phyloP scores from a whole-genome alignment of 225 moss, liverwort and hornwort species.

The Polytrichum commune region DNA sequence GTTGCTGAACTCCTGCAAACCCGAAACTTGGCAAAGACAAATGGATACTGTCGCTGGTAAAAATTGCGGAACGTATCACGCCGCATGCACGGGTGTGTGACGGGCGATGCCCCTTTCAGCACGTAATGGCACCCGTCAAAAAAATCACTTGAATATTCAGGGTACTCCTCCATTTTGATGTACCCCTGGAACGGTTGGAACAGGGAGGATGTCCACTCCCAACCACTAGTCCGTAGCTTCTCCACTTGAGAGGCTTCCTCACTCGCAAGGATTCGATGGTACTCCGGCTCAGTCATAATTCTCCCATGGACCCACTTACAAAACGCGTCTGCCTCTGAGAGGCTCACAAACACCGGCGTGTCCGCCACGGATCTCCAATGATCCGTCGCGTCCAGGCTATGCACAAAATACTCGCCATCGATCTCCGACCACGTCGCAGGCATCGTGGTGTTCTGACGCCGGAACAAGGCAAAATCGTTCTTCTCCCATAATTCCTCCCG shows the following conservation, averaged over 20 bases:
- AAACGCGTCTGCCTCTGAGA: conserved; percentile 80
- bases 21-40: conserved; percentile 79
- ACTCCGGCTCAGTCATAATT: conserved; percentile 78
- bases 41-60: conserved; percentile 81
- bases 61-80: conserved; percentile 80
- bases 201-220: conserved; percentile 74
- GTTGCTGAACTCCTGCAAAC: conserved; percentile 39
- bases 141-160: conserved; percentile 74
- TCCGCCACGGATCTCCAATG: conserved; percentile 62
- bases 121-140: conserved; percentile 78
- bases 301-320: conserved; percentile 64
- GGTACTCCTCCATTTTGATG: conserved; percentile 61
- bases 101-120: conserved; percentile 74
- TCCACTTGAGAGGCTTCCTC: conserved; percentile 26
- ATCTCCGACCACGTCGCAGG: conserved; percentile 84
- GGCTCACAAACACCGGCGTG: conserved; percentile 68
- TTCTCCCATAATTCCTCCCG: conserved; percentile 49
- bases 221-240: conserved; percentile 52
- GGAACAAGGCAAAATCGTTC: conserved; percentile 49
- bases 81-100: conserved; percentile 61
- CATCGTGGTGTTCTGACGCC: conserved; percentile 28
- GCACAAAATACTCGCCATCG: conserved; percentile 57
- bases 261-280: conserved; percentile 42
- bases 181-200: conserved; percentile 74
- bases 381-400: conserved; percentile 33